Evolutionary conservation across 257 asterid species (phyloP), one percentile per base, ranked within the genome.

Genomic region (Petunia secreta): DNA sequence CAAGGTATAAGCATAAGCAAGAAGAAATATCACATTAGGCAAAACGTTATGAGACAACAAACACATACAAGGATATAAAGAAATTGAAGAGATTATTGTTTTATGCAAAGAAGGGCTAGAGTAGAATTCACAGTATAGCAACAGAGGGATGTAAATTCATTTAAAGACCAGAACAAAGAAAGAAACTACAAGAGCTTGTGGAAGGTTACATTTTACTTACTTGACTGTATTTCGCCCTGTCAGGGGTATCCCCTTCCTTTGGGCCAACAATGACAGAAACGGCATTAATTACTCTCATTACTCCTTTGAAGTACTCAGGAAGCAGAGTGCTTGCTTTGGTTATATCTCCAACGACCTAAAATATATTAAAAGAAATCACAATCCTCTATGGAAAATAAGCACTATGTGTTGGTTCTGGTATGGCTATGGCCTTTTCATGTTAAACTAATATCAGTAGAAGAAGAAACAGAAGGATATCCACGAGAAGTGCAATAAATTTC

Each of bases 231-330:
- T 95, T 95, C 78, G 91, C 97, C 89, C 98, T 90, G 76, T 95
- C 98, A 48, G 97, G 97, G 77, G 99, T 95, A 89, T 95, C 99
- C 73, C 99, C 99, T 88, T 95, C 99, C 90, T 93, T 95, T 81
- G 99, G 99, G 66, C 99, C 98, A 85, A 93, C 98, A 80, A 95
- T 95, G 85, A 88, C 98, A 46, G 99, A 95, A 85, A 83, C 96
- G 46, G 96, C 93, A 87, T 93, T 95, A 53, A 95, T 88, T 76
- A 93, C 97, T 86, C 60, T 84, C 75, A 85, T 91, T 38, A 95
- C 96, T 83, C 99, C 98, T 90, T 89, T 91, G 79, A 95, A 95
- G 73, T 88, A 86, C 89, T 89, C 96, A 3, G 97, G 98, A 75
- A 85, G 11, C 88, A 95, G 84, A 77, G 97, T 91, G 89, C 92